phyloP scores from a whole-genome alignment of 306 rosid species.

The Castanea crenata region DNA sequence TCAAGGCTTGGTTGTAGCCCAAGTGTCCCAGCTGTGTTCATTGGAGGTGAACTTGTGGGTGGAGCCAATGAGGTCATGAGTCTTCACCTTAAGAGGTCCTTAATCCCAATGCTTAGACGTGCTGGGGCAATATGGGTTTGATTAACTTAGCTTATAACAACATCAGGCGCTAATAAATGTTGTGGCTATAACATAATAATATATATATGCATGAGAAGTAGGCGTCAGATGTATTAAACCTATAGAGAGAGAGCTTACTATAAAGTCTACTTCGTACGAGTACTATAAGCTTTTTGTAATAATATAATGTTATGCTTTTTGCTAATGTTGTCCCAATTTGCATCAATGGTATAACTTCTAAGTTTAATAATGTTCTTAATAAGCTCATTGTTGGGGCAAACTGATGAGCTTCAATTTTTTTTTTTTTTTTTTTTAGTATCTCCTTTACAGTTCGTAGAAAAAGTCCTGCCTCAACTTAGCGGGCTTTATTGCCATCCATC shows the following conservation, averaged over 20 bases:
- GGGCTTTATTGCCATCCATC: background rate
- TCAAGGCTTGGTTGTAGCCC: conserved; percentile 65
- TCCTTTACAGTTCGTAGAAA: background rate
- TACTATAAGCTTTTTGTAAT: no score
- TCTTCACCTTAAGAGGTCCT: conserved; percentile 78
- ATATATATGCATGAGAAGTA: no score
- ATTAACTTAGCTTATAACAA: background rate
- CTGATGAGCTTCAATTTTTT: background rate
- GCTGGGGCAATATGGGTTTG: conserved; percentile 92
- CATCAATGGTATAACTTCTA: no score
- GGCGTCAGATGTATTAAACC: no score
- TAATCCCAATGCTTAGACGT: conserved; percentile 85
- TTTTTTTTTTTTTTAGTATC: background rate
- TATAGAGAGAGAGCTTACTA: no score
- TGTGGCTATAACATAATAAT: background rate
- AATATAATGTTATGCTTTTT: no score
- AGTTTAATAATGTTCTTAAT: no score
- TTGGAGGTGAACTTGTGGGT: conserved; percentile 76
- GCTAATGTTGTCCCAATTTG: no score
- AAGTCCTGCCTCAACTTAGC: background rate
- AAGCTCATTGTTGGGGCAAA: no score
- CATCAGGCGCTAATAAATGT: background rate
- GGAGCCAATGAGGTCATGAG: conserved; percentile 92
- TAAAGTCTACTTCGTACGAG: no score
- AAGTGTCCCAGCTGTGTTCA: conserved; percentile 81